Conservation (phyloP, 805 yeast species). For the Schwanniomyces pseudopolymorphus region DNA sequence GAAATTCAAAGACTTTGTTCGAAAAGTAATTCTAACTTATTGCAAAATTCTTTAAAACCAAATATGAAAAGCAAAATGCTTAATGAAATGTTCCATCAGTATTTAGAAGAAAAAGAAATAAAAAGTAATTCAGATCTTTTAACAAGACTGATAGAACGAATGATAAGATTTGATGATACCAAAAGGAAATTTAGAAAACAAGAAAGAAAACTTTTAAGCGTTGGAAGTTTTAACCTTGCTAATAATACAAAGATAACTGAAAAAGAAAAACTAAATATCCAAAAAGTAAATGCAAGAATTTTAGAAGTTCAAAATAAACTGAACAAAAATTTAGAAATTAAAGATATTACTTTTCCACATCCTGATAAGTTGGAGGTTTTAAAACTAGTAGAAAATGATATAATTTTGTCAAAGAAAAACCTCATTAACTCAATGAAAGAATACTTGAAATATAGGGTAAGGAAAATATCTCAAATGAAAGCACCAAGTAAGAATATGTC, state of each 20-base stretch:
- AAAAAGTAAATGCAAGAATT: neutral
- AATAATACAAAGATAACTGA: neutral
- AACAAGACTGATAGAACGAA: conserved; percentile 13
- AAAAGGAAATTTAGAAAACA: conserved; percentile 14
- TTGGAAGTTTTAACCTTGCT: conserved; percentile 4
- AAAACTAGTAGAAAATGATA: conserved; percentile 10
- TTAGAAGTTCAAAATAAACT: neutral
- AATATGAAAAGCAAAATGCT: neutral
- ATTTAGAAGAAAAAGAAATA: conserved; percentile 9
- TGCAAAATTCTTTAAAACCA: neutral
- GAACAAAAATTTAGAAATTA: neutral
- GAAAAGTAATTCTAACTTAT: conserved; percentile 1
- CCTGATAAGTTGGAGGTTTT: conserved; percentile 6
- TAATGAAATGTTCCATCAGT: conserved; percentile 8
- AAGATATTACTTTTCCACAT: conserved; percentile 5
- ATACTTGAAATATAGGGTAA: conserved; percentile 9
- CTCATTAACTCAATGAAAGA: conserved; percentile 14
- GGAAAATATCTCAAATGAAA: neutral
- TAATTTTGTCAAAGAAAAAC: conserved; percentile 8
- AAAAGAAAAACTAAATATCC: neutral
- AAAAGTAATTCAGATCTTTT: conserved; percentile 11
- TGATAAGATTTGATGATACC: conserved; percentile 14
- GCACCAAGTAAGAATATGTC: neutral
- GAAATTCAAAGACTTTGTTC: conserved; percentile 6
- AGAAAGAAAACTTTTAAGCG: conserved; percentile 12